Evolutionary conservation across 345 rosid species (phyloP), one percentile per base, ranked within the genome.

Genomic region (Erodium maritimum): DNA sequence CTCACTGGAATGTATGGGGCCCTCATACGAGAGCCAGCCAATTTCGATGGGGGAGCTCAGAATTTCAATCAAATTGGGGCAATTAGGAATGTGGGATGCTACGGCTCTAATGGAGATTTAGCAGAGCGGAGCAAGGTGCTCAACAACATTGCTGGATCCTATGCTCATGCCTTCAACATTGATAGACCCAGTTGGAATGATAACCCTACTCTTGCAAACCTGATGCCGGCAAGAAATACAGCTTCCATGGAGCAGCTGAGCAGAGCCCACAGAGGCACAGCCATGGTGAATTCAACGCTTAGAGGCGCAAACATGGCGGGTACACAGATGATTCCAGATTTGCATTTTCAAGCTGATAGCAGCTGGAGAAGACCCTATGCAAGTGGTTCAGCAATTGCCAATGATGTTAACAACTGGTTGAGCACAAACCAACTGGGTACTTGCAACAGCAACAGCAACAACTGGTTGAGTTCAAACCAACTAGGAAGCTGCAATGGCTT

Each of bases 121-220:
- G 37, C 29, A 21, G 65, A 55, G 54, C 65, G 56, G 18, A 69
- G 55, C 16, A 54, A 58, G 65, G 65, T 58, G 63, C 57, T 69
- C 50, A 75, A 73, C 63, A 58, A 64, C 61, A 65, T 71, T 63
- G 75, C 67, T 37, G 73, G 75, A 25, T 62, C 80, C 18, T 52
- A 25, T 61, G 61, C 57, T 2, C 75, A 63, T 8, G 59, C 29
- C 25, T 60, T 65, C 50, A n/a, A 21, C 20, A 34, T 53, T 52
- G 74, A 58, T 23, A 59, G 57, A 34, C 56, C 22, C 8, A 67
- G 55, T 20, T 54, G 66, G 74, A 48, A 66, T 16, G 14, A 14
- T 42, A 11, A 42, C 12, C 12, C 17, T 42, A 42, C 48, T 42
- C 14, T 42, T 55, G 61, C 33, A 13, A 59, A 63, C 61, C 45